phyloP scores from a whole-genome alignment of 495 filamentous ascomycete species.

The Beverwykella pulmonaria region DNA sequence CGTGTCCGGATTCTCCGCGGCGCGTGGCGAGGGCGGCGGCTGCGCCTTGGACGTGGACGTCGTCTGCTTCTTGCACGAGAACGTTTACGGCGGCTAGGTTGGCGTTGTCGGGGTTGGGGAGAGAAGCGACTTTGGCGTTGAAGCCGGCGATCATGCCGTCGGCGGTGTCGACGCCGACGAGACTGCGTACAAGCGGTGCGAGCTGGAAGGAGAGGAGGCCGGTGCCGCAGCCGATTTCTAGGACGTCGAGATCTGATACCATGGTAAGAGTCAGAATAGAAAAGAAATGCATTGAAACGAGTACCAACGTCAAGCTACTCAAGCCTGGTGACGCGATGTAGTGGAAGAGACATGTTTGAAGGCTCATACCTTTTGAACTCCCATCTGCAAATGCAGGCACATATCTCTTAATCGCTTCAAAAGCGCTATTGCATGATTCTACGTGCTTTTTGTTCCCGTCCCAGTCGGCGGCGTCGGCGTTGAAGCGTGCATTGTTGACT shows the following conservation, averaged over 20 bases:
- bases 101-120: constrained; percentile 45
- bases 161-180: constrained; percentile 56
- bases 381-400: constrained; percentile 33
- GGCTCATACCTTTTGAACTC: constrained; percentile 31
- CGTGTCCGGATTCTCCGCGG: constrained; percentile 34
- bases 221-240: constrained; percentile 63
- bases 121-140: constrained; percentile 45
- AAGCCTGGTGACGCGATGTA: no score
- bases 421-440: constrained; percentile 22
- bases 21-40: constrained; percentile 30
- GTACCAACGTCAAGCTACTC: no score
- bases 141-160: constrained; percentile 58
- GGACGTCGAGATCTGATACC: constrained; percentile 45
- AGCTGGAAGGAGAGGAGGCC: constrained; percentile 56
- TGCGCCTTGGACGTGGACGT: constrained; percentile 35
- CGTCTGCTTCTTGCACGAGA: constrained; percentile 36
- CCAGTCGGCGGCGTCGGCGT: constrained; percentile 38
- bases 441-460: constrained; percentile 34
- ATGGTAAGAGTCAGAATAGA: no score
- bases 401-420: constrained; percentile 33
- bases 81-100: constrained; percentile 36
- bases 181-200: constrained; percentile 46
- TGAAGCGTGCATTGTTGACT: constrained; percentile 38
- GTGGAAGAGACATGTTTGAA: no score
- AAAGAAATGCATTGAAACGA: no score